Evolutionary conservation across 2,329 filamentous ascomycete species (phyloP), one percentile per base, ranked within the genome.

Genomic region (Colletotrichum tabaci): DNA sequence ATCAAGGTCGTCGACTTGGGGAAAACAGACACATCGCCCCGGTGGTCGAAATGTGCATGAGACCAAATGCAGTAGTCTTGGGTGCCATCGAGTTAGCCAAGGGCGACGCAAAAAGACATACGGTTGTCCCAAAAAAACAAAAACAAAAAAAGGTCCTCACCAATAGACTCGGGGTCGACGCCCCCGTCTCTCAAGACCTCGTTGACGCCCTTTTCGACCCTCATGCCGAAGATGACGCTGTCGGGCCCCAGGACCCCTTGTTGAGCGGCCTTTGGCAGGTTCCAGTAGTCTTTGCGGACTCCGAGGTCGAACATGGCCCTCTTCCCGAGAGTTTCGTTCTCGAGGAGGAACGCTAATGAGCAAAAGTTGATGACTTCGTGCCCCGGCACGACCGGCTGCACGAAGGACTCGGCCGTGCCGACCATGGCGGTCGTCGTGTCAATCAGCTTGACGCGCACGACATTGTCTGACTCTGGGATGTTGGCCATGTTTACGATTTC

Each of bases 1-100:
- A 79, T 61, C 9, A 79, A 40, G 1, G 73, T 46, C 0, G 77
- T 79, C 10, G 65, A 70, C 3, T 74, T 53, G 6, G 75, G 74
- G 35, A 79, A 80, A 3, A 72, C 71, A 0, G 76, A 76, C 1
- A 75, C 63, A 35, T 80, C 77, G 12, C 78, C 78, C 7, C 73
- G 74, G 60, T 80, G 77, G 30, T 80, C 78, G 23, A 76, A 76
- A 44, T 80, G 78, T 9, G 74, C 76, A 38, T 80, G 77, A 21
- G 76, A 78, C 77, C 76, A 79, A 10, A 79, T 72, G 6, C 79
- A 70, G 21, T 73, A 75, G 26, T 78, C 75, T 72, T 10, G 18
- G 9, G 3, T 21, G 8, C 30, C 8, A 38, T 38, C 9, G 1
- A 15, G 60, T 49, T 4, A 58, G 52, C 2, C 23, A 52, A n/a